Percentiles rank a stretch among this genome's conserved stretches.
These are phyloP conservation scores for Dothistroma septosporum DNA, from an alignment of 2,329 filamentous ascomycete species.

Conservation along the genomic window DNA sequence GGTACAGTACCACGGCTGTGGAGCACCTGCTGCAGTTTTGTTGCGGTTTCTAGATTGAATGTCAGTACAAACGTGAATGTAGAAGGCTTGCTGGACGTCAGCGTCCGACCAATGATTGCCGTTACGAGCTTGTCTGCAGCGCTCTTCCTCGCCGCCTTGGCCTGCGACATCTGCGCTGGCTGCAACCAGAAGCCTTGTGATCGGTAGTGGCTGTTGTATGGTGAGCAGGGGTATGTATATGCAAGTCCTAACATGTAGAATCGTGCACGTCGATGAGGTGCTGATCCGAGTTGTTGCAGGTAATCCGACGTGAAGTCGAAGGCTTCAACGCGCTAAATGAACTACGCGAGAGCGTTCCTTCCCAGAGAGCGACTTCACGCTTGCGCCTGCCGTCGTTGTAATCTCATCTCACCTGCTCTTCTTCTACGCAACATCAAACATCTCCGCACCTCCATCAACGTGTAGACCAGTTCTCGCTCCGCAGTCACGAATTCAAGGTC, in stretches of 20 bases:
- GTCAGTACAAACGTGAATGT: neutral
- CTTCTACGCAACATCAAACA: neutral
- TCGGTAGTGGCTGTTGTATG: neutral
- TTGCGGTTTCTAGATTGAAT: constrained; percentile 4
- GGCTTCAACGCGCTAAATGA: neutral
- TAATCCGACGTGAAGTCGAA: neutral
- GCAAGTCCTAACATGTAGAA: constrained; percentile 4
- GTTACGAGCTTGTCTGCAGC: constrained; percentile 20
- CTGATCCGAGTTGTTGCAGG: neutral
- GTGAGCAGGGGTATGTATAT: neutral
- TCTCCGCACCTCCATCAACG: neutral
- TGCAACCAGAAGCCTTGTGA: neutral
- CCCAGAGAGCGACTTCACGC: neutral
- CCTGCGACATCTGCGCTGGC: neutral
- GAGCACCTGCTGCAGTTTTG: constrained; percentile 12
- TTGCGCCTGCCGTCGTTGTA: neutral
- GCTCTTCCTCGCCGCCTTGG: neutral
- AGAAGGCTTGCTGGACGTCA: neutral
- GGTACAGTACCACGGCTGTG: constrained; percentile 17
- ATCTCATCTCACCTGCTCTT: neutral
- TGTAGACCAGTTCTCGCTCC: neutral
- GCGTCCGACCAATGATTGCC: constrained; percentile 18
- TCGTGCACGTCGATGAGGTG: neutral
- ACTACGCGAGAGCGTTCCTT: neutral
- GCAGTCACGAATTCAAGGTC: neutral